Evolutionary conservation across 495 filamentous ascomycete species (phyloP), one percentile per base, ranked within the genome.

Genomic region (Emericellopsis terricola): DNA sequence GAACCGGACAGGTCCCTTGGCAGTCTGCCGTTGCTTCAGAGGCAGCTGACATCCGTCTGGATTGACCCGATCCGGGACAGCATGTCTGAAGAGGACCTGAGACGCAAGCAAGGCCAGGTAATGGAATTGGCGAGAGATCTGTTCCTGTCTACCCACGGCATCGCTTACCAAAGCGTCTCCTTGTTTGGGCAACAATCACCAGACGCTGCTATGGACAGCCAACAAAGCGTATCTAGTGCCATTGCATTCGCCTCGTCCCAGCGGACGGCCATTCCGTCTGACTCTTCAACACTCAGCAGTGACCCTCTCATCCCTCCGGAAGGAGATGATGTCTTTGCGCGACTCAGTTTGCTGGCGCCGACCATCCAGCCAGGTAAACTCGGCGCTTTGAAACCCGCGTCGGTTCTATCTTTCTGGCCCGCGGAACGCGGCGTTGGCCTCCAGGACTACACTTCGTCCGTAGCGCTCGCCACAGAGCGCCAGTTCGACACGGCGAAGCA

Each of bases 91-190:
- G 19, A 35, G 3, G 24, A 24, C 15, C 13, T 24, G 1, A 19
- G 18, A 24, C 10, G 24, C 4, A 20, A 23, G 18, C 19, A 15
- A 17, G 18, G 17, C n/a, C 27, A 23, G 33, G 13, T 28, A 5
- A 17, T 23, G 1, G 33, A 35, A 15, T n/a, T 35, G 14, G 33
- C 33, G 15, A 27, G 33, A 16, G 33, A 35, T 8, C 15, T 15
- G 13, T 35, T 35, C 33, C 14, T 35, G 11, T 27, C 33, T 15
- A 35, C 9, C 6, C 24, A 35, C 13, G 33, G 33, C 2, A 35
- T 35, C 33, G 24, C 24, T 20, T 23, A 15, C n/a, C 33, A 35
- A 19, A 15, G 27, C 8, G 19, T 18, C 6, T 15, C 33, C 15
- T 15, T 35, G 14, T 23, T 35, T 17, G 21, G 33, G 2, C 15